A percentile compares a stretch with the other conserved stretches of the same genome.
Evolutionary conservation across 768 basidiomycete genomes (phyloP).

Genomic region (Lactarius sanguifluus): DNA sequence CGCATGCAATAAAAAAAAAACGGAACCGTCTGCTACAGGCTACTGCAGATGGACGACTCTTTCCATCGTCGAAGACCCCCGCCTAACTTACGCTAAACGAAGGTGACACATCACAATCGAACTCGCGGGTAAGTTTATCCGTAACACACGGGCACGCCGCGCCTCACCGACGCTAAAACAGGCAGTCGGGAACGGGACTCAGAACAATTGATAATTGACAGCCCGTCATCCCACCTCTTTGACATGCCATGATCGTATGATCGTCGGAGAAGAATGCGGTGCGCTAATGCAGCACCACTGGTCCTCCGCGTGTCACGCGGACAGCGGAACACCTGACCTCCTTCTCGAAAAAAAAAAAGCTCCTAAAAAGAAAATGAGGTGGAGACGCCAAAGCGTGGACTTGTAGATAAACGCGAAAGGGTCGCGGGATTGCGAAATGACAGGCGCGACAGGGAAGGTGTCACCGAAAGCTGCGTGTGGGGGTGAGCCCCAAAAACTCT

Average conservation of each 20-base stretch:
- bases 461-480: not conserved
- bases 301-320: not conserved
- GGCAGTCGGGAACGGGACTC: not conserved
- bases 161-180: not conserved
- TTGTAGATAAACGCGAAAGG: not conserved
- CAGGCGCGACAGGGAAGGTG: not conserved
- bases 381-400: not conserved
- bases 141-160: not conserved
- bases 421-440: not conserved
- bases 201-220: not conserved
- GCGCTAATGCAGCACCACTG: not conserved
- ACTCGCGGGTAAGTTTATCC: not conserved
- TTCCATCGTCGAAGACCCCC: not conserved
- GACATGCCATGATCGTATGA: not conserved
- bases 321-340: not conserved
- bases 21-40: not conserved
- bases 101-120: not conserved
- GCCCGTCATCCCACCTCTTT: not conserved
- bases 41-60: not conserved
- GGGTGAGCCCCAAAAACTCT: not conserved
- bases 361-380: not conserved
- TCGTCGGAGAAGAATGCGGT: not conserved
- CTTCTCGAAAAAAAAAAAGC: not conserved
- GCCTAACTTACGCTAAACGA: not conserved
- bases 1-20: not conserved